phyloP scores from a whole-genome alignment of 2,329 filamentous ascomycete species.

The Diaporthe australafricana region DNA sequence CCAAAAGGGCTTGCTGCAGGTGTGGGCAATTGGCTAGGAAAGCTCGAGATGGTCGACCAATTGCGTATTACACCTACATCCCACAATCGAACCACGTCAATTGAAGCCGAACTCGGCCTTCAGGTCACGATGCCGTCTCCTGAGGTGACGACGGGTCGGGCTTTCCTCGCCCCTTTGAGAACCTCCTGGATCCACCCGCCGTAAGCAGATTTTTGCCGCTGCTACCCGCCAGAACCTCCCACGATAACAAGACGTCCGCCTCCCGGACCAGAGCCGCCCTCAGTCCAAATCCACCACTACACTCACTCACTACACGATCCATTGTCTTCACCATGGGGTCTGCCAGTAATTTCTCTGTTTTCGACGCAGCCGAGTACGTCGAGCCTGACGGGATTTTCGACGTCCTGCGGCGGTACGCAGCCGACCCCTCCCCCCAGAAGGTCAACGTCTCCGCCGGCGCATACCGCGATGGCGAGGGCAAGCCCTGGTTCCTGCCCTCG shows the following conservation, averaged over 20 bases:
- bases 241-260: constrained; percentile 21
- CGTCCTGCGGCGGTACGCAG: constrained; percentile 42
- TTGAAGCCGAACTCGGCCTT: background rate
- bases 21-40: constrained; percentile 3
- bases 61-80: constrained; percentile 13
- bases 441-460: constrained; percentile 53
- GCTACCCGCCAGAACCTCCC: background rate
- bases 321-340: constrained; percentile 30
- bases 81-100: background rate
- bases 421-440: constrained; percentile 46
- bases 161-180: constrained; percentile 10
- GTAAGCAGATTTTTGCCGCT: constrained; percentile 28
- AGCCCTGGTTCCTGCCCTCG: constrained; percentile 53
- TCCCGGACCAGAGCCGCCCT: background rate
- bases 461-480: constrained; percentile 52
- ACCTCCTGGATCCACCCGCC: constrained; percentile 14
- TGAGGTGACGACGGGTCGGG: constrained; percentile 18
- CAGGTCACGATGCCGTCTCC: background rate
- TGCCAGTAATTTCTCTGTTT: constrained; percentile 25
- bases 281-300: background rate
- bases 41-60: background rate
- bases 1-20: constrained; percentile 6
- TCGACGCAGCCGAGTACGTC: constrained; percentile 33
- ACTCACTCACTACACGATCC: background rate
- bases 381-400: constrained; percentile 38